A percentile compares a stretch with the other conserved stretches of the same genome.
phyloP scores from a whole-genome alignment of 345 rosid genomes.

The Tarenaya hassleriana region DNA sequence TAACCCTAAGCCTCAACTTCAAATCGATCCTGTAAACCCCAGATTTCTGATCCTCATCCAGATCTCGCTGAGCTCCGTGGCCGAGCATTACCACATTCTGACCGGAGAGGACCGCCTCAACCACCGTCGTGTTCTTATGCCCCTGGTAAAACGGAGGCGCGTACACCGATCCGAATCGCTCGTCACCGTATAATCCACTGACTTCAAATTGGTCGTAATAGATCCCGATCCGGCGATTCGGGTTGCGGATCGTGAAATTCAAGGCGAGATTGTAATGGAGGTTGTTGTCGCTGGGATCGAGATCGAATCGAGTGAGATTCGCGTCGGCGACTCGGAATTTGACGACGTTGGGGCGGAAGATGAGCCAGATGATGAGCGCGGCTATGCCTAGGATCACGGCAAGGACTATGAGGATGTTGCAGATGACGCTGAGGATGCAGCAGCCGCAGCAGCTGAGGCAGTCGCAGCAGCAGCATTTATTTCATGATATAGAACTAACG shows the following conservation, averaged over 20 bases:
- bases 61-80: slow-evolving; percentile 21
- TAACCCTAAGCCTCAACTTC: slow-evolving; percentile 40
- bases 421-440: slow-evolving; percentile 48
- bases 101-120: slow-evolving; percentile 36
- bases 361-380: slow-evolving; percentile 46
- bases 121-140: slow-evolving; percentile 51
- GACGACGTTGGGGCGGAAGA: slow-evolving; percentile 54
- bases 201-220: slow-evolving; percentile 45
- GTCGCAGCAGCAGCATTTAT: no score
- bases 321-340: slow-evolving; percentile 46
- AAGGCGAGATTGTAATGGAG: slow-evolving; percentile 38
- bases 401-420: slow-evolving; percentile 37
- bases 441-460: slow-evolving; percentile 25
- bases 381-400: slow-evolving; percentile 34
- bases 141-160: slow-evolving; percentile 63
- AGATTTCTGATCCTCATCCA: slow-evolving; percentile 28
- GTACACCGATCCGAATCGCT: slow-evolving; percentile 26
- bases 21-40: slow-evolving; percentile 45
- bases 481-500: no score
- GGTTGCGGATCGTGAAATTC: slow-evolving; percentile 55
- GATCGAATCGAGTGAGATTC: slow-evolving; percentile 35
- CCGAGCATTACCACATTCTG: slow-evolving; percentile 29
- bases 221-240: slow-evolving; percentile 49
- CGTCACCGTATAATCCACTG: slow-evolving; percentile 32
- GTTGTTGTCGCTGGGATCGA: slow-evolving; percentile 30